Conservation (phyloP, 306 rosid species). For the Quercus ilex region DNA sequence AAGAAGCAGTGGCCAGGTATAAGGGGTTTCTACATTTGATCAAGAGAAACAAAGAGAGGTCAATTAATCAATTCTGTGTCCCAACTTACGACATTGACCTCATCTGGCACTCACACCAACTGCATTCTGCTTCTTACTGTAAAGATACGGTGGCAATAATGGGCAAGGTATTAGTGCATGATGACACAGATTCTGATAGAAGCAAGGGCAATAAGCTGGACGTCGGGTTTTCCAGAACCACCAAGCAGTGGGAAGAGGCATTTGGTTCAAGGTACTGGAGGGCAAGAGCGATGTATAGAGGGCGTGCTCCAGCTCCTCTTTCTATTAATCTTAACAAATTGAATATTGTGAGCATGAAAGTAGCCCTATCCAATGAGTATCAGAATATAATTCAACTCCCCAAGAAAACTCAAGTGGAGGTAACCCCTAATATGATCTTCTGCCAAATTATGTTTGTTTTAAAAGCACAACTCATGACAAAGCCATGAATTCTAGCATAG, state of each 20-base stretch:
- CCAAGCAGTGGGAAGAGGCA: slow-evolving; percentile 46
- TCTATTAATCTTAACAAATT: slow-evolving; percentile 5
- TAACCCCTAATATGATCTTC: not conserved
- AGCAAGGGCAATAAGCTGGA: slow-evolving; percentile 40
- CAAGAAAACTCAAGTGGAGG: slow-evolving; percentile 36
- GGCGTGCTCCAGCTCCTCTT: slow-evolving; percentile 33
- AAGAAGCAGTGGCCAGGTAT: slow-evolving; percentile 46
- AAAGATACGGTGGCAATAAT: slow-evolving; percentile 26
- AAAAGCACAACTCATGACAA: not conserved
- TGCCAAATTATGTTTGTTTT: not conserved
- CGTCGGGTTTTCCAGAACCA: slow-evolving; percentile 38
- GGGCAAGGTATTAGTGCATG: slow-evolving; percentile 32
- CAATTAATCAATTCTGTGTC: slow-evolving; percentile 27
- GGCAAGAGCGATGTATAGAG: slow-evolving; percentile 43
- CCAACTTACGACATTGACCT: slow-evolving; percentile 51
- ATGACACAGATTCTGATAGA: slow-evolving; percentile 39
- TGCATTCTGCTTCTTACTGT: slow-evolving; percentile 41
- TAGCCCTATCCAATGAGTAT: slow-evolving; percentile 3
- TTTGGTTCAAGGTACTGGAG: slow-evolving; percentile 47
- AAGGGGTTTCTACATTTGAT: slow-evolving; percentile 47
- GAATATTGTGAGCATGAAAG: slow-evolving; percentile 3
- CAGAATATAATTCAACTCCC: slow-evolving; percentile 31
- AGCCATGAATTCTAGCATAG: not conserved
- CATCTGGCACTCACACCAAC: slow-evolving; percentile 49
- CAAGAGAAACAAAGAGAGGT: slow-evolving; percentile 38